A percentile compares a stretch with the other conserved stretches of the same genome.
Evolutionary conservation across 2,329 filamentous ascomycete species (phyloP).

Genomic region (Erysiphe pulchra): DNA sequence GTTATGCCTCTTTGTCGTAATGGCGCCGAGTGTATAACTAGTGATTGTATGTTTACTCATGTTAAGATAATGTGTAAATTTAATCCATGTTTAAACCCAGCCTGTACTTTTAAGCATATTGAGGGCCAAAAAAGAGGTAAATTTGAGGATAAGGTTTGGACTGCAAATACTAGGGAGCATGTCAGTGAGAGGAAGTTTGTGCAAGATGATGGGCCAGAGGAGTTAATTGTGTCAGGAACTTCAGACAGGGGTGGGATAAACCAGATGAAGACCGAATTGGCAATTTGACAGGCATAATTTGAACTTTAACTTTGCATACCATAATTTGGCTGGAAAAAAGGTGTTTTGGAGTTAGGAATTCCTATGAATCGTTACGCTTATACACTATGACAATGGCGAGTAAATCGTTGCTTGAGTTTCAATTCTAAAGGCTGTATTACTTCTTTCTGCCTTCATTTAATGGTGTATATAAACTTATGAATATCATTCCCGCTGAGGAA

Average conservation of each 20-base stretch:
- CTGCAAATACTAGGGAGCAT: conserved; percentile 35
- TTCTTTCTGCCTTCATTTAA: too few relatives aligned
- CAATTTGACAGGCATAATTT: background rate
- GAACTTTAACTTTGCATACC: background rate
- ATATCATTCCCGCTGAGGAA: too few relatives aligned
- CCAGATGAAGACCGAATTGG: conserved; percentile 1
- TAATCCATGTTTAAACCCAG: conserved; percentile 73
- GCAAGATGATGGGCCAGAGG: conserved; percentile 38
- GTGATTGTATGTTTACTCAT: conserved; percentile 78
- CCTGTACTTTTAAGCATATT: conserved; percentile 69
- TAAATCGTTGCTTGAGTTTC: too few relatives aligned
- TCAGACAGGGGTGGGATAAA: conserved; percentile 3
- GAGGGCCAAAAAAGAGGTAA: conserved; percentile 66
- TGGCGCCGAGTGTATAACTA: conserved; percentile 59
- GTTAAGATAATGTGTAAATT: conserved; percentile 66
- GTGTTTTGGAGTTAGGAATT: background rate
- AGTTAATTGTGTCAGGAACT: conserved; percentile 12
- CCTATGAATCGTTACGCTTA: too few relatives aligned
- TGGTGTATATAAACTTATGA: too few relatives aligned
- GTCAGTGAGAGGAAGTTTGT: conserved; percentile 79
- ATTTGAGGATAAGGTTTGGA: conserved; percentile 83
- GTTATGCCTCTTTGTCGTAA: conserved; percentile 72
- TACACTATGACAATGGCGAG: too few relatives aligned
- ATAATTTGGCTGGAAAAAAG: background rate
- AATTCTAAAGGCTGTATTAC: too few relatives aligned